Conservation (phyloP, 1,139 yeast genomes). For the Pichia sp. region DNA sequence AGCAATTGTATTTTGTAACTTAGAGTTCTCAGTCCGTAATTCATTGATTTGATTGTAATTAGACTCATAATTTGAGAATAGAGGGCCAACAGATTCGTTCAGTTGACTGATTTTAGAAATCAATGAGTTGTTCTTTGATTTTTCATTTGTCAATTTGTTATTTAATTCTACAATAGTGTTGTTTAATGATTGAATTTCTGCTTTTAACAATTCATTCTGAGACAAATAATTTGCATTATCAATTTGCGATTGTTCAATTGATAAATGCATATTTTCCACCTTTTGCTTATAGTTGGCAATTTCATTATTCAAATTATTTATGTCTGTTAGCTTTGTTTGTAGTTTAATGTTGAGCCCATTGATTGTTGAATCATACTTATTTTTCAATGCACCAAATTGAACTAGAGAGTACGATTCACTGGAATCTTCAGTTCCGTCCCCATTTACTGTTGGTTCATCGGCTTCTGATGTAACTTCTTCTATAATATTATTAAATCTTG, state of each 20-base stretch:
- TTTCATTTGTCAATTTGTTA: conserved; percentile 3
- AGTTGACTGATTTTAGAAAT: conserved; percentile 5
- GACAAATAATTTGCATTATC: neutral
- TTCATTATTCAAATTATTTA: conserved; percentile 9
- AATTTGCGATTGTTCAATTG: conserved; percentile 4
- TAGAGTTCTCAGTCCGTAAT: conserved; percentile 2
- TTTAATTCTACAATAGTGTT: neutral
- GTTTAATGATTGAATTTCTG: conserved; percentile 2
- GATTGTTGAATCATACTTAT: conserved; percentile 7
- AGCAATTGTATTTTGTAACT: conserved; percentile 1
- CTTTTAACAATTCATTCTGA: neutral
- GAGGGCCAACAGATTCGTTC: conserved; percentile 6
- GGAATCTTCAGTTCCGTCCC: neutral
- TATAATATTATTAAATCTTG: conserved; percentile 1
- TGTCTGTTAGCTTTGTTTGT: neutral
- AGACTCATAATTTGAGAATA: conserved; percentile 1
- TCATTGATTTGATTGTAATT: neutral
- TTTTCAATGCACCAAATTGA: conserved; percentile 6
- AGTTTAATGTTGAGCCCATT: neutral
- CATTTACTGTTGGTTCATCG: neutral
- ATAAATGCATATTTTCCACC: conserved; percentile 9
- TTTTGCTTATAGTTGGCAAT: conserved; percentile 7
- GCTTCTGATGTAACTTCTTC: neutral
- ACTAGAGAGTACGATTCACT: neutral
- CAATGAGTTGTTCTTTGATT: neutral